Evolutionary conservation across 1,139 yeast species (phyloP), one percentile per base, ranked within the genome.

Genomic region (Kodamaea plutei): DNA sequence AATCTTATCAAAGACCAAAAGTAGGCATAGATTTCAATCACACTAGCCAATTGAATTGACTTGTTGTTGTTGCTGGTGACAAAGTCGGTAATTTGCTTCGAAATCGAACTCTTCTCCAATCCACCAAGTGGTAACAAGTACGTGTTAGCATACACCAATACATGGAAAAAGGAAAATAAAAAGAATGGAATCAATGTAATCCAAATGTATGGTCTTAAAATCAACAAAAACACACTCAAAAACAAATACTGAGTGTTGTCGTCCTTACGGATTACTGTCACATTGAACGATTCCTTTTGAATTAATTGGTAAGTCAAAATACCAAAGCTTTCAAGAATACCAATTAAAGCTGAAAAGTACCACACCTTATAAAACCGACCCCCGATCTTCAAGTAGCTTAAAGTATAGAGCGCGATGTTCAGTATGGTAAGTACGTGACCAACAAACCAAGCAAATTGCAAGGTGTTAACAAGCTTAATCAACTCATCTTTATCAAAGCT

Each of bases 261-360:
- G 50, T 83, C 87, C 58, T 62, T 36, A 66, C 58, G 29, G 66
- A 55, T 19, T 33, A 39, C 47, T 20, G 25, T 24, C 13, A 40
- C 29, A 27, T 36, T 38, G 28, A 33, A 31, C 21, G 67, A 61
- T 55, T 50, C 48, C 47, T 59, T 65, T 36, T 50, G 56, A 30
- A 58, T 44, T 36, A 54, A 45, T 48, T 87, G 91, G 57, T 67
- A 79, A 18, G 84, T 58, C 37, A 87, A 83, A 41, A 89, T 76
- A 15, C 87, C 88, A 56, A 85, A 88, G 22, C 95, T 79, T 44
- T 70, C 73, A 29, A 84, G 53, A 5, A 84, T 79, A 10, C 91
- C 84, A 8, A 79, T 30, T 40, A 78, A 78, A 2, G 84, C 70
- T 34, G 74, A 49, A 34, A 74, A 68, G 61, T 84, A 87, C 67